Conservation (phyloP, 2,329 filamentous ascomycete species). For the Dothideomycetes sp. region DNA sequence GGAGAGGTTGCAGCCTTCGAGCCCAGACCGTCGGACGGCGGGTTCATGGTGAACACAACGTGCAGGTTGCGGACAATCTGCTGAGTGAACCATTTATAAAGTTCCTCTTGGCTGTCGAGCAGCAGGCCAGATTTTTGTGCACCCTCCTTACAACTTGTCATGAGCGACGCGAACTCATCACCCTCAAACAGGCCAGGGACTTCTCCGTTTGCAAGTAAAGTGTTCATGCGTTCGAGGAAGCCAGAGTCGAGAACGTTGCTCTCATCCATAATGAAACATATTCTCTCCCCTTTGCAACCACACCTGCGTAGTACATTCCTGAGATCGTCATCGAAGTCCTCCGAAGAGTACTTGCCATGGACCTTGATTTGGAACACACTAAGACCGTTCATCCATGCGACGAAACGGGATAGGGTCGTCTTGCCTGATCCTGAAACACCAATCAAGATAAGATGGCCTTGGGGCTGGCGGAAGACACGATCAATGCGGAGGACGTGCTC, state of each 20-base stretch:
- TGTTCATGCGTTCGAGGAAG: conserved; percentile 99
- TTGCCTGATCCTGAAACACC: conserved; percentile 98
- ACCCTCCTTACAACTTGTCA: conserved; percentile 98
- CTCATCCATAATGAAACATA: conserved; percentile 99
- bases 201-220: conserved; percentile 95
- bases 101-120: conserved; percentile 92
- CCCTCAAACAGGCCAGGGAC: conserved; percentile 97
- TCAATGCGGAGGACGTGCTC: conserved; percentile 98
- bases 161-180: conserved; percentile 95
- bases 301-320: conserved; percentile 85
- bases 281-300: conserved; percentile 97
- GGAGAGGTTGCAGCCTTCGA: conserved; percentile 97
- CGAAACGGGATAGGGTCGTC: conserved; percentile 93
- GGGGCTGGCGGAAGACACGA: conserved; percentile 94
- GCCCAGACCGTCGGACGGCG: conserved; percentile 84
- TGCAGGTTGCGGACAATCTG: conserved; percentile 99
- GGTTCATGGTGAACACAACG: conserved; percentile 99
- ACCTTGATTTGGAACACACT: conserved; percentile 99
- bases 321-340: conserved; percentile 97
- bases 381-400: conserved; percentile 99
- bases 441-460: conserved; percentile 95
- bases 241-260: conserved; percentile 96
- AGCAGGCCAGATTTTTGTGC: conserved; percentile 91
- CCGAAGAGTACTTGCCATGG: conserved; percentile 93
- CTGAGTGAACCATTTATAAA: conserved; percentile 99